Evolutionary conservation across 306 rosid genomes (phyloP).

Genomic region (Purshia tridentata): DNA sequence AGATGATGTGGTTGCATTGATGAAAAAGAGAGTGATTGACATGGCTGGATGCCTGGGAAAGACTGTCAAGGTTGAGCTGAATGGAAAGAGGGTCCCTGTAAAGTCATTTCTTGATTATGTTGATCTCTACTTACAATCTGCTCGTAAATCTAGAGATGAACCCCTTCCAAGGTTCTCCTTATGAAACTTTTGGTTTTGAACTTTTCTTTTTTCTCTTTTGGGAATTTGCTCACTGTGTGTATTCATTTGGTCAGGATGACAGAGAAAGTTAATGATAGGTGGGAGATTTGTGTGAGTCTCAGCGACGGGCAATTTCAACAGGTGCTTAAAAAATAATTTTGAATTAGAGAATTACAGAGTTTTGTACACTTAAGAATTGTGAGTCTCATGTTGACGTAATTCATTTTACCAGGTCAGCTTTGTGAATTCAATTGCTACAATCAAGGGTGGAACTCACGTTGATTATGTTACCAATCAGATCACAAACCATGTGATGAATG

Average conservation of each 20-base stretch:
- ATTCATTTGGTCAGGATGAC: conserved; percentile 44
- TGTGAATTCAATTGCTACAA: conserved; percentile 80
- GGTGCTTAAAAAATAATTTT: conserved; percentile 38
- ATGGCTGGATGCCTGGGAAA: conserved; percentile 96
- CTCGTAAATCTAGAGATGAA: conserved; percentile 42
- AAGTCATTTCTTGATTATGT: conserved; percentile 78
- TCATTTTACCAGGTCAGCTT: conserved; percentile 72
- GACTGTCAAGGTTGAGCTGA: conserved; percentile 83
- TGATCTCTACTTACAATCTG: conserved; percentile 71
- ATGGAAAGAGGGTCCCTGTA: conserved; percentile 53
- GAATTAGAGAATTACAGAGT: conserved; percentile 6
- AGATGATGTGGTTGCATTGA: conserved; percentile 87
- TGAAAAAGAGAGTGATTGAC: conserved; percentile 90
- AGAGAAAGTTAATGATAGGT: conserved; percentile 74
- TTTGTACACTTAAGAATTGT: background rate
- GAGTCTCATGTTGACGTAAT: background rate
- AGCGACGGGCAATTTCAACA: conserved; percentile 97
- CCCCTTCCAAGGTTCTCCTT: conserved; percentile 61
- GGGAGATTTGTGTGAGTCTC: conserved; percentile 84
- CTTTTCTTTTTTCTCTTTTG: background rate
- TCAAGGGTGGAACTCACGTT: conserved; percentile 96
- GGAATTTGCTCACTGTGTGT: conserved; percentile 20
- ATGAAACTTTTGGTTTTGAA: background rate
- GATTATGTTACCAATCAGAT: conserved; percentile 80
- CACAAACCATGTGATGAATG: conserved; percentile 65